A percentile compares a stretch with the other conserved stretches of the same genome.
phyloP scores from a whole-genome alignment of 83 land plant species.

The Picea abies region DNA sequence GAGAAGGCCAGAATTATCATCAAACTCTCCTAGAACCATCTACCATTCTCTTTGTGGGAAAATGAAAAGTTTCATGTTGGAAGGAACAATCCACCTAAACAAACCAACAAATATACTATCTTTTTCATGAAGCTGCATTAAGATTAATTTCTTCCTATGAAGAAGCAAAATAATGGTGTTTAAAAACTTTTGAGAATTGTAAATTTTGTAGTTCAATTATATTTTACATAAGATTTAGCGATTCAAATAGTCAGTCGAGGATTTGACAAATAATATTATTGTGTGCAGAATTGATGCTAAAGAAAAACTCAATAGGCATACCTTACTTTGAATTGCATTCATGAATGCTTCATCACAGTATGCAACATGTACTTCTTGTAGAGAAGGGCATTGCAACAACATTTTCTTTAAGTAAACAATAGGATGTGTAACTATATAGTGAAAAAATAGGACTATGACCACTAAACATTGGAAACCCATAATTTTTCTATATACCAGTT shows the following conservation, averaged over 20 bases:
- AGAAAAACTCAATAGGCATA: neutral
- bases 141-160: neutral
- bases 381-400: slow-evolving; percentile 57
- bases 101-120: neutral
- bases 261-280: neutral
- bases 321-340: slow-evolving; percentile 52
- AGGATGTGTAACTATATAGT: neutral
- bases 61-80: slow-evolving; percentile 12
- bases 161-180: neutral
- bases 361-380: slow-evolving; percentile 54
- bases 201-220: neutral
- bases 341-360: slow-evolving; percentile 43
- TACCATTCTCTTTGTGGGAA: slow-evolving; percentile 46
- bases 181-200: neutral
- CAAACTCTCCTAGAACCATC: slow-evolving; percentile 74
- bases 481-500: neutral
- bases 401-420: slow-evolving; percentile 37
- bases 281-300: neutral
- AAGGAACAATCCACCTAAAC: slow-evolving; percentile 7
- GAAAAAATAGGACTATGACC: neutral
- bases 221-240: neutral
- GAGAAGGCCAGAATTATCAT: too few relatives aligned
- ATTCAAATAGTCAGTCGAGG: neutral
- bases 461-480: neutral
- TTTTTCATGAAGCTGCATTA: neutral